Base-by-base conservation (phyloP, 768 basidiomycete genomes). In the Boletus reticuloceps region DNA sequence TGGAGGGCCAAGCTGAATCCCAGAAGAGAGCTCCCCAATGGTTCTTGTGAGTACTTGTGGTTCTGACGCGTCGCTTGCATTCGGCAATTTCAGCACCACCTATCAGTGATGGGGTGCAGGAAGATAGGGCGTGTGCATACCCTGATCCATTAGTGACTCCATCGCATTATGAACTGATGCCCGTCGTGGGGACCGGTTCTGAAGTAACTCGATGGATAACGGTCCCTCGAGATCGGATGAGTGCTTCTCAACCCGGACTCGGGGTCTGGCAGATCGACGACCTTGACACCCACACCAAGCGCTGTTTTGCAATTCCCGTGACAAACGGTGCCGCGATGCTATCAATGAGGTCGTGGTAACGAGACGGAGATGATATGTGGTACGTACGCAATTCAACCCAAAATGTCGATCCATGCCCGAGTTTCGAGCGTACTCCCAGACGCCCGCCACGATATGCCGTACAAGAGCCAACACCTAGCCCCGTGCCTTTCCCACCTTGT, bases 371-470 rank as follows among this genome's bases (percentile, higher is more conserved):
- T 60, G 43, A 50, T 47, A 39, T 37, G 32, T 52, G 43, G 42
- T 6, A 73, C 78, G 58, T 65, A 80, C 76, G 86, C 36, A 91
- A 69, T 68, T 91, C 90, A 10, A 91, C 87, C 93, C 92, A 94
- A 74, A 94, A 95, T 37, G 87, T 91, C 36, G 86, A 90, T 16
- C 94, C 94, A 61, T 82, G 75, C 9, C 81, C 80, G 1, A 81
- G 72, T 67, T 84, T 82, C 17, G 82, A 83, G 56, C 71, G 74
- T n/a, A 86, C 79, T n/a, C 85, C 89, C 29, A 91, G 72, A 47
- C 89, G 79, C 19, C 90, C 90, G 40, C 85, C 84, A 92, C 87
- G 42, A 92, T 91, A 59, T 88, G 86, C 45, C 88, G 79, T 43
- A 90, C 88, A 7, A 92, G 76, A 2, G 89, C 89, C 19, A 91